Evolutionary conservation across 1,284 basidiomycete species (phyloP).

Genomic region (Trametes sp.): DNA sequence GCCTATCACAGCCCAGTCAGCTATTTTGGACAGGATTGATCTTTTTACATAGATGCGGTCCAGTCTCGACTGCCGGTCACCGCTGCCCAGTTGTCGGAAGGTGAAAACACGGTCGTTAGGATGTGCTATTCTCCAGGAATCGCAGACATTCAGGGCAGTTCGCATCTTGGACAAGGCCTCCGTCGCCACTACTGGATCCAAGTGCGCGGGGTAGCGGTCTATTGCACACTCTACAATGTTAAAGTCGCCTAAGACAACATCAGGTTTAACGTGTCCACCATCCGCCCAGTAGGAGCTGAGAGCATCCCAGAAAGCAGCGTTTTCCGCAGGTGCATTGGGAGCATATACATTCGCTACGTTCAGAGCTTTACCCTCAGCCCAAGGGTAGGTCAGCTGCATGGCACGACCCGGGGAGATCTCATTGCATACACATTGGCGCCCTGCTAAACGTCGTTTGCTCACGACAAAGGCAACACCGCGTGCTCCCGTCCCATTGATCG

Average conservation of each 20-base stretch:
- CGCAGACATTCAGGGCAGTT: constrained; percentile 30
- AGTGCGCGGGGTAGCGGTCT: constrained; percentile 42
- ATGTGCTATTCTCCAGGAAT: constrained; percentile 46
- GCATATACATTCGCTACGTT: constrained; percentile 46
- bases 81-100: constrained; percentile 31
- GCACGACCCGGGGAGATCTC: not conserved
- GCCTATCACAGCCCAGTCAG: constrained; percentile 38
- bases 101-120: constrained; percentile 40
- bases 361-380: constrained; percentile 30
- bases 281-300: constrained; percentile 24
- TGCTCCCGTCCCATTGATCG: not conserved
- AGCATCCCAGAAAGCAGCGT: constrained; percentile 40
- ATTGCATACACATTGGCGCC: not conserved
- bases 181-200: constrained; percentile 24
- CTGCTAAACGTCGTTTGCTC: constrained; percentile 33
- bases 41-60: constrained; percentile 38
- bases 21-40: constrained; percentile 34
- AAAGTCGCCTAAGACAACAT: constrained; percentile 50
- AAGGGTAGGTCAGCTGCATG: constrained; percentile 9
- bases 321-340: constrained; percentile 41
- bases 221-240: constrained; percentile 49
- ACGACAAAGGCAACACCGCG: constrained; percentile 37
- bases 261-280: constrained; percentile 29
- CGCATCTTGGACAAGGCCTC: not conserved
- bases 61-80: constrained; percentile 41